Conservation (phyloP, 768 basidiomycete genomes). For the Pulveroboletus frians region DNA sequence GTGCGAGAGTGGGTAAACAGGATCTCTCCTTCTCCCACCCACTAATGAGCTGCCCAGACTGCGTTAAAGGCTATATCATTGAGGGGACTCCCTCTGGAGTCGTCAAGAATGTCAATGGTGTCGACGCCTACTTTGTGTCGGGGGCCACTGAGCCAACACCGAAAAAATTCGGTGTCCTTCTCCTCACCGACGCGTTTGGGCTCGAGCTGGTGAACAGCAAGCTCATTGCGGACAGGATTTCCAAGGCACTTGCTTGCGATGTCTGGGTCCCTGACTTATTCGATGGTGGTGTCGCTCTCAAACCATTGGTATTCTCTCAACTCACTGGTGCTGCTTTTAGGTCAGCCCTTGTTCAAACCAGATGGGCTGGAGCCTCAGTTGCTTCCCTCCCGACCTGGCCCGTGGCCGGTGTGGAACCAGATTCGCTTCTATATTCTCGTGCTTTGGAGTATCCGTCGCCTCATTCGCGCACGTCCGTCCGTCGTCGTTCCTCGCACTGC, state of each 20-base stretch:
- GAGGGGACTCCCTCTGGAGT: conserved; percentile 43
- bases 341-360: conserved; percentile 25
- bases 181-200: conserved; percentile 56
- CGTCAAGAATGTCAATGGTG: conserved; percentile 30
- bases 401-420: conserved; percentile 13
- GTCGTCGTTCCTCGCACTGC: conserved; percentile 25
- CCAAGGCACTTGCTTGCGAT: conserved; percentile 47
- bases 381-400: conserved; percentile 28
- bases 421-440: conserved; percentile 15
- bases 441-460: conserved; percentile 15
- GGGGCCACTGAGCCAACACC: conserved; percentile 3
- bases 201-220: conserved; percentile 48
- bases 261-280: conserved; percentile 64
- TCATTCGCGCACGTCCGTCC: conserved; percentile 23
- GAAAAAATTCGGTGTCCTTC: conserved; percentile 37
- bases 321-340: conserved; percentile 10
- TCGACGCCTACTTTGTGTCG: conserved; percentile 39
- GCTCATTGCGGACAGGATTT: conserved; percentile 52
- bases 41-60: conserved; percentile 19
- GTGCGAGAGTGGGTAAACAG: neutral
- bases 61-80: conserved; percentile 40
- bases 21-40: neutral
- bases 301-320: neutral
- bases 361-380: conserved; percentile 26
- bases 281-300: conserved; percentile 34